Conservation (phyloP, 2,329 filamentous ascomycete genomes). For the Talaromyces sp. region DNA sequence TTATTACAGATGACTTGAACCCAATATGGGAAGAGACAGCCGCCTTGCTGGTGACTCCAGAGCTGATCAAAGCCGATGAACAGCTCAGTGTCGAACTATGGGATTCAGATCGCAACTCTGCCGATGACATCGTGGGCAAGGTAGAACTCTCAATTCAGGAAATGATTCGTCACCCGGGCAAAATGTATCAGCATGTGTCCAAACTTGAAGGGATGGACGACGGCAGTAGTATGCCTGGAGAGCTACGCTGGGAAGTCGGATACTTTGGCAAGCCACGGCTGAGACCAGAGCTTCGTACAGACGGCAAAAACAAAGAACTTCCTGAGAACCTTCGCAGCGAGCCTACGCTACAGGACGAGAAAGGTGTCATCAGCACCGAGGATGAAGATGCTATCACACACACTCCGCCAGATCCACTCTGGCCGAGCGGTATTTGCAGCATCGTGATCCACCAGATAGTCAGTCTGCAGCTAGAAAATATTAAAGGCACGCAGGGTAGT, state of each 20-base stretch:
- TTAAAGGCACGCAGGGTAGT: constrained; percentile 77
- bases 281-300: constrained; percentile 73
- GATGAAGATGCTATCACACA: constrained; percentile 80
- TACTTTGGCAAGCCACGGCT: constrained; percentile 91
- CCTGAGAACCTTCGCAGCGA: constrained; percentile 68
- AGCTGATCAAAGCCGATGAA: constrained; percentile 89
- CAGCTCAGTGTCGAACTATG: constrained; percentile 89
- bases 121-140: constrained; percentile 93
- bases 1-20: constrained; percentile 91
- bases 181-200: constrained; percentile 85
- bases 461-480: constrained; percentile 84
- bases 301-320: constrained; percentile 74
- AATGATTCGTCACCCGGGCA: constrained; percentile 87
- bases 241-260: constrained; percentile 93
- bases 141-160: constrained; percentile 91
- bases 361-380: constrained; percentile 65
- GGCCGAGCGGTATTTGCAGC: constrained; percentile 85
- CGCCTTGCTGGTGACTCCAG: constrained; percentile 77
- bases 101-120: constrained; percentile 89
- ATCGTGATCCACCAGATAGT: constrained; percentile 91
- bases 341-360: constrained; percentile 78
- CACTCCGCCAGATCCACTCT: constrained; percentile 91
- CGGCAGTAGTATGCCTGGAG: constrained; percentile 82
- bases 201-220: constrained; percentile 77
- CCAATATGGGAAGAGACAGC: constrained; percentile 87